Evolutionary conservation across 2,329 filamentous ascomycete species (phyloP), one percentile per base, ranked within the genome.

Genomic region (Moelleriella libera): DNA sequence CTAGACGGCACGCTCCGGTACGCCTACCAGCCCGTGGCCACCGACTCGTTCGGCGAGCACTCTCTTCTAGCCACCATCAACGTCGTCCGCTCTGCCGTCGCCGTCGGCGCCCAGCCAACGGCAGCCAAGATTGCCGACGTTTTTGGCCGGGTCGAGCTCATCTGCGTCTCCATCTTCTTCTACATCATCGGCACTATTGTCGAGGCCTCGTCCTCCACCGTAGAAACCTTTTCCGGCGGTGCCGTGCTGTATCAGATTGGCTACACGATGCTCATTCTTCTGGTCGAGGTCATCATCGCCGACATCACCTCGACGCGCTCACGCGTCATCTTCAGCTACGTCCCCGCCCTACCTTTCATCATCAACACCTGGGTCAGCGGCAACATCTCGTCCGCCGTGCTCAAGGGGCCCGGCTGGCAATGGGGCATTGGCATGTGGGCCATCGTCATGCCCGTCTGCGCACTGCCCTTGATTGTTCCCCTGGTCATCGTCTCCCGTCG

Each of bases 351-450:
- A 40, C 82, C 83, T 1, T 83, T 80, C 55, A 74, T 86, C 9
- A 71, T 77, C 53, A 83, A 80, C 4, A 76, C 79, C 2, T 86
- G 77, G 65, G 69, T 79, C 44, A 74, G 79, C 3, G 72, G 78
- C 1, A 71, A 69, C 41, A 74, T 82, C 49, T 75, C 76, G 1
- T 64, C 73, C 14, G 65, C 66, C 0, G 76, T 83, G 51, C 42
- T 50, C 2, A 14, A 48, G 2, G 45, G 47, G 5, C 47, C 47
- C 14, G 47, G 46, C 44, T 85, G 77, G 75, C 72, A 78, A 40
- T 86, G 82, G 82, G 80, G 72, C 1, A 85, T 80, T 55, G 82
- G 80, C 41, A 70, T 73, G 53, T 86, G 82, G 63, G 69, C 75
- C 40, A 80, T 87, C 53, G 70, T 86, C 50, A 67, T 79, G 5